Conservation (phyloP, 139 green algal genomes). For the Closterium sp. region DNA sequence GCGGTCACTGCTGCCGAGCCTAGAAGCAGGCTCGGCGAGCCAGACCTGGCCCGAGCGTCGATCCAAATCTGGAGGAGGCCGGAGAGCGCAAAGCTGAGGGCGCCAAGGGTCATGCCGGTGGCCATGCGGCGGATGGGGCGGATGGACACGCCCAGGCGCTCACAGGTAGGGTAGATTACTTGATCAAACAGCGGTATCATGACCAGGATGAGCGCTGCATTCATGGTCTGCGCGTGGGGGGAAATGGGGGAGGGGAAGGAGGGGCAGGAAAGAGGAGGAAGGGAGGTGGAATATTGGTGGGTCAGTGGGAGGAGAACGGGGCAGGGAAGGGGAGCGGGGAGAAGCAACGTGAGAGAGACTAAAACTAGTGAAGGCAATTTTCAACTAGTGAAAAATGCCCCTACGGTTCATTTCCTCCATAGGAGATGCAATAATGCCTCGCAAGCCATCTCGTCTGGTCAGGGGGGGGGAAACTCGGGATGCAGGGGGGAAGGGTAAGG, state of each 20-base stretch:
- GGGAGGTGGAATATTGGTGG: too few relatives aligned
- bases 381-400: too few relatives aligned
- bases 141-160: constrained; percentile 26
- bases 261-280: not conserved
- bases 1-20: not conserved
- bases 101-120: constrained; percentile 39
- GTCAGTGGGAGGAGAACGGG: too few relatives aligned
- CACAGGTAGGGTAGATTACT: constrained; percentile 41
- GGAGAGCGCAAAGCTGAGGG: constrained; percentile 52
- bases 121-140: constrained; percentile 50
- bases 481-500: too few relatives aligned
- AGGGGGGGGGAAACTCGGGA: too few relatives aligned
- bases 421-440: too few relatives aligned
- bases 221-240: constrained; percentile 32
- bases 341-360: too few relatives aligned
- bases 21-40: not conserved
- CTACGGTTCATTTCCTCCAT: too few relatives aligned
- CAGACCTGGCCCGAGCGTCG: constrained; percentile 3
- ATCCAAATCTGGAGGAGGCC: constrained; percentile 49
- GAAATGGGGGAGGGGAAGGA: not conserved
- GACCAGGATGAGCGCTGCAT: constrained; percentile 52
- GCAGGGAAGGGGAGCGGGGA: too few relatives aligned
- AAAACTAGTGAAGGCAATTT: too few relatives aligned
- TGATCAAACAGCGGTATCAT: constrained; percentile 56
- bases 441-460: too few relatives aligned